phyloP scores from a whole-genome alignment of 2,329 filamentous ascomycete species.

The Pseudogymnoascus sp. region DNA sequence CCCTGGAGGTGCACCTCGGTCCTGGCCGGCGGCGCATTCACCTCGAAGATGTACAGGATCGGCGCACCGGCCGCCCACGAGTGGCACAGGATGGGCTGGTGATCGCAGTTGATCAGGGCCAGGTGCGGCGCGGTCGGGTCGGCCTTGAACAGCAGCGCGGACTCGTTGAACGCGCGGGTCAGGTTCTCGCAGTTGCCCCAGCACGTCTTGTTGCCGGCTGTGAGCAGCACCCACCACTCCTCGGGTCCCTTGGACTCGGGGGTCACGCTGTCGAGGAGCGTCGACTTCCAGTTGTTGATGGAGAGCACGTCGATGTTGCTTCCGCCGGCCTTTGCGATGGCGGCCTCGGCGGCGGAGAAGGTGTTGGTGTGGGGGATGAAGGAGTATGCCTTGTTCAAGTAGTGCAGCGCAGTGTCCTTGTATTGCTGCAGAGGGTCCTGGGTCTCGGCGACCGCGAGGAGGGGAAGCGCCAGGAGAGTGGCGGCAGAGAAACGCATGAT shows the following conservation, averaged over 20 bases:
- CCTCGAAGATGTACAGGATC: constrained; percentile 57
- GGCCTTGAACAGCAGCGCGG: constrained; percentile 53
- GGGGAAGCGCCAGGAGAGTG: constrained; percentile 46
- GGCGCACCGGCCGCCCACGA: constrained; percentile 59
- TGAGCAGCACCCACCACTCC: constrained; percentile 69
- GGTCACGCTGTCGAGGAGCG: constrained; percentile 54
- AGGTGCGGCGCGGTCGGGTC: constrained; percentile 57
- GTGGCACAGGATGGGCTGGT: constrained; percentile 67
- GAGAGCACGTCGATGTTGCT: constrained; percentile 51
- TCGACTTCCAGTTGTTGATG: constrained; percentile 62
- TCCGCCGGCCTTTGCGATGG: constrained; percentile 42
- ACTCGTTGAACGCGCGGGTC: constrained; percentile 59
- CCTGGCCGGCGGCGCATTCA: constrained; percentile 56
- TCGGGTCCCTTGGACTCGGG: constrained; percentile 53
- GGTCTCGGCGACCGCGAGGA: constrained; percentile 44
- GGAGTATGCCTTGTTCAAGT: constrained; percentile 52
- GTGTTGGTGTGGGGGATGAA: constrained; percentile 43
- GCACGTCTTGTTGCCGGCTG: constrained; percentile 71
- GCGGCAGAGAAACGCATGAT: constrained; percentile 50
- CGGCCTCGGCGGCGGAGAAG: constrained; percentile 35
- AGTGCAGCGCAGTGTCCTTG: constrained; percentile 54
- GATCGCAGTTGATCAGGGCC: constrained; percentile 64
- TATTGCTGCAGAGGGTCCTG: constrained; percentile 47
- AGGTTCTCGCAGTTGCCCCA: constrained; percentile 54
- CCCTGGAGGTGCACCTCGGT: constrained; percentile 57